These are phyloP conservation scores for Starmerella vaccinii DNA, from an alignment of 805 yeast genomes.

Conservation along the genomic window DNA sequence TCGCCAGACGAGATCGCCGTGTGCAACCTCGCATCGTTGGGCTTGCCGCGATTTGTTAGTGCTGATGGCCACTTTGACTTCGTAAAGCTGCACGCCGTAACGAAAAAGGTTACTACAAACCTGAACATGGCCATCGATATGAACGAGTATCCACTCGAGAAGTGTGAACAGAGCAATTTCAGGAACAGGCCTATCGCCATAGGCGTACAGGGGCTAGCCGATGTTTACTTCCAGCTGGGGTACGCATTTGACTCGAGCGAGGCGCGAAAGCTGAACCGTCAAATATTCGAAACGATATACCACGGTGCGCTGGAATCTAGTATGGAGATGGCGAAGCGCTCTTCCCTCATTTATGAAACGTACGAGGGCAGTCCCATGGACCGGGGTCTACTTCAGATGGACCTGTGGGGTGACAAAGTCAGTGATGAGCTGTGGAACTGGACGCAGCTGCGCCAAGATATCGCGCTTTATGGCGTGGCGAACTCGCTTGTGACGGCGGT, in stretches of 20 bases:
- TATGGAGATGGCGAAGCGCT: constrained; percentile 54
- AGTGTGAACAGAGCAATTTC: constrained; percentile 58
- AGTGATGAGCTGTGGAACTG: constrained; percentile 50
- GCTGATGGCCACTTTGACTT: constrained; percentile 49
- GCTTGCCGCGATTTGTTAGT: constrained; percentile 64
- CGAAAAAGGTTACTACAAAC: constrained; percentile 65
- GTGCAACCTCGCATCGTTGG: constrained; percentile 86
- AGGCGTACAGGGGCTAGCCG: constrained; percentile 94
- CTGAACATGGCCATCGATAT: constrained; percentile 74
- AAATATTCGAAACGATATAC: constrained; percentile 87
- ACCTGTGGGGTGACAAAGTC: constrained; percentile 70
- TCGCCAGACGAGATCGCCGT: constrained; percentile 83
- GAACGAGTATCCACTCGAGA: constrained; percentile 67
- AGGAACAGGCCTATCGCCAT: constrained; percentile 81
- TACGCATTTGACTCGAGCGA: constrained; percentile 70
- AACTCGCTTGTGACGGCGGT: constrained; percentile 84
- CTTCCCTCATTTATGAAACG: constrained; percentile 55
- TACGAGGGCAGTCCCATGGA: constrained; percentile 81
- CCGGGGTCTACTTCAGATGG: constrained; percentile 69
- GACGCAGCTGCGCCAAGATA: constrained; percentile 50
- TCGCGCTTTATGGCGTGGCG: constrained; percentile 55
- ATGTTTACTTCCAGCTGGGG: constrained; percentile 61
- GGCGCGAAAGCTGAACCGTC: constrained; percentile 60
- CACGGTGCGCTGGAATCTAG: constrained; percentile 85
- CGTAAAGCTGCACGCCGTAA: constrained; percentile 54